Base-by-base conservation (phyloP, 805 yeast species). In the Komagataella phaffii region DNA sequence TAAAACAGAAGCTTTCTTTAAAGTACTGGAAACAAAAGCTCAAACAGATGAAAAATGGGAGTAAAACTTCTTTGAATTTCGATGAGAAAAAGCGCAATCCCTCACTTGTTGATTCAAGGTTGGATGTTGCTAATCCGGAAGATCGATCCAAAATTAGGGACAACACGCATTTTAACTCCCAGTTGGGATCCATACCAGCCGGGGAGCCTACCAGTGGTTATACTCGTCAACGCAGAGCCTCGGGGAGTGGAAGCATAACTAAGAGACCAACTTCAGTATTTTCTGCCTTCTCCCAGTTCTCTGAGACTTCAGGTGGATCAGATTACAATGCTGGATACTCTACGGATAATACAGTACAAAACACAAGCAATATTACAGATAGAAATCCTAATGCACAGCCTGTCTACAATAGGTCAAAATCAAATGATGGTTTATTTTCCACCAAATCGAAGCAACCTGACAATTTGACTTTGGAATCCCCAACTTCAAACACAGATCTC, bases 221-320 rank as follows among this genome's bases (percentile, higher is more conserved):
- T 30, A 14, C 14, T 5, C 14, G 6, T 10, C 40, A 30, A 14
- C 40, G 40, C 40, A 10, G 40, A 30, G 40, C 40, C 14, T 30
- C 40, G 4, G 40, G 40, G 5, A 30, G 40, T 30, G 40, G n/a
- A 30, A 30, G 40, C 14, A 30, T 30, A 10, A 7, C n/a, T 52
- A 55, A 67, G 24, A 64, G 83, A 49, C 82, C 83, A 3, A 68
- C 70, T 0, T 79, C 85, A 1, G 69, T 72, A 45, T 60, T 78
- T 1, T 79, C 84, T 0, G 74, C 77, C 19, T 71, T 72, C 51
- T 76, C 81, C 0, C 70, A 72, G 3, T 64, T 70, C 45, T 78
- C 83, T 0, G 83, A 78, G 52, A 70, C 74, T 46, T 76, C 82
- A 0, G 74, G 76, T 50, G 70, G 69, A 0, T 66, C 72, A 2